Conservation (phyloP, 352 stramenopile species). For the Pythium aquatile region DNA sequence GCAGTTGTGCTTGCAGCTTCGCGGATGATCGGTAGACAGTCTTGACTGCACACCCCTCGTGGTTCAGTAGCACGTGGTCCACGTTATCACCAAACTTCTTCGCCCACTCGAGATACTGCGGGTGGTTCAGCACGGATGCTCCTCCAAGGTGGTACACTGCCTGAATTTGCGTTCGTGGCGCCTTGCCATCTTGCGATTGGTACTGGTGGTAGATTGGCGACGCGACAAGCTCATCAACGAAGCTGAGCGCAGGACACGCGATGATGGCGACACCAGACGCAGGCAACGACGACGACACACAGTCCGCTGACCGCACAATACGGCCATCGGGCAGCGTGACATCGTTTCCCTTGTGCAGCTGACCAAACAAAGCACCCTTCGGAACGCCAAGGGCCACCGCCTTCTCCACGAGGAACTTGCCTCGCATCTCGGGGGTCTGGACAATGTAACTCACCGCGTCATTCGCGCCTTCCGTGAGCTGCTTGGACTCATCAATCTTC, state of each 20-base stretch:
- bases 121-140: constrained; percentile 44
- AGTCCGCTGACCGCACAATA: constrained; percentile 65
- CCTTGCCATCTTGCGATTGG: constrained; percentile 18
- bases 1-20: constrained; percentile 67
- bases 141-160: constrained; percentile 63
- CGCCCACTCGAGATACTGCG: constrained; percentile 63
- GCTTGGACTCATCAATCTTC: constrained; percentile 43
- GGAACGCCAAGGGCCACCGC: constrained; percentile 68
- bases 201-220: constrained; percentile 46
- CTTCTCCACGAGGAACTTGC: constrained; percentile 79
- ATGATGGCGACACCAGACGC: constrained; percentile 49
- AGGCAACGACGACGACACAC: constrained; percentile 63
- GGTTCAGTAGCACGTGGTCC: constrained; percentile 59
- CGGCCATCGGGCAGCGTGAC: constrained; percentile 64
- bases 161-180: constrained; percentile 46
- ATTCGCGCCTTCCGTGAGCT: constrained; percentile 23
- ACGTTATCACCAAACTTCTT: constrained; percentile 50
- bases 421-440: constrained; percentile 64
- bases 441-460: constrained; percentile 71
- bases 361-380: constrained; percentile 73
- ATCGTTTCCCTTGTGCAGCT: constrained; percentile 78
- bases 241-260: constrained; percentile 57
- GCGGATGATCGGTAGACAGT: constrained; percentile 73
- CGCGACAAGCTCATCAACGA: constrained; percentile 56
- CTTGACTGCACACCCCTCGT: constrained; percentile 52